Base-by-base conservation (phyloP, 257 asterid genomes). In the Solanum acaule region DNA sequence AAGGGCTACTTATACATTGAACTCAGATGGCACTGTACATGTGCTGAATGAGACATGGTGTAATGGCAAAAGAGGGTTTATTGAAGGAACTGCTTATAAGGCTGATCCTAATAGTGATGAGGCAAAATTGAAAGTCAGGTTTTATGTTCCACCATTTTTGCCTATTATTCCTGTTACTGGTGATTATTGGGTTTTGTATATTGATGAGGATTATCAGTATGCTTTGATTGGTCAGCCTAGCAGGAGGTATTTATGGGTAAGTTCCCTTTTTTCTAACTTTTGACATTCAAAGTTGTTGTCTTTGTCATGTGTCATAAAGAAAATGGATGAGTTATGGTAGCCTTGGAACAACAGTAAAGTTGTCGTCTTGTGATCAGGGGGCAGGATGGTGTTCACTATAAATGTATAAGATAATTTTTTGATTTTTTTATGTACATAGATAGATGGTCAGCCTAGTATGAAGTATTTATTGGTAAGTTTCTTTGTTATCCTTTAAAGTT, bases 11-110 rank as follows among this genome's bases (percentile, higher is more conserved):
- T 96, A 97, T 88, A 92, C 90, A 23, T 89, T 97, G 46, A 96
- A 93, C 25, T 31, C 92, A 12, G 98, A 97, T 70, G 98, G 94
- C 10, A 94, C 96, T 3, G 93, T 97, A 0, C 88, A 92, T 38
- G 99, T 97, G 46, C 49, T 97, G 85, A 96, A 97, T 82, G 98
- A 96, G 89, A 94, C 99, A 4, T 97, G 98, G 98, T 77, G 27
- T 6, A 93, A 87, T 85, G 98, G 98, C 3, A 96, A 95, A 83
- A 96, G 98, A 90, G 92, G 90, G 38, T 93, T 33, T 22, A 96
- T 97, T 31, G 96, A 95, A 81, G 99, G 99, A 10, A 84, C 71
- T 42, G 98, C 98, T 4, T 94, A 88, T 10, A 95, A 95, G 76
- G 94, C 88, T 81, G 98, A 97, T 59, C 92, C 98, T 29, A 91